phyloP scores from a whole-genome alignment of 495 filamentous ascomycete species.

The Cryomyces minteri region DNA sequence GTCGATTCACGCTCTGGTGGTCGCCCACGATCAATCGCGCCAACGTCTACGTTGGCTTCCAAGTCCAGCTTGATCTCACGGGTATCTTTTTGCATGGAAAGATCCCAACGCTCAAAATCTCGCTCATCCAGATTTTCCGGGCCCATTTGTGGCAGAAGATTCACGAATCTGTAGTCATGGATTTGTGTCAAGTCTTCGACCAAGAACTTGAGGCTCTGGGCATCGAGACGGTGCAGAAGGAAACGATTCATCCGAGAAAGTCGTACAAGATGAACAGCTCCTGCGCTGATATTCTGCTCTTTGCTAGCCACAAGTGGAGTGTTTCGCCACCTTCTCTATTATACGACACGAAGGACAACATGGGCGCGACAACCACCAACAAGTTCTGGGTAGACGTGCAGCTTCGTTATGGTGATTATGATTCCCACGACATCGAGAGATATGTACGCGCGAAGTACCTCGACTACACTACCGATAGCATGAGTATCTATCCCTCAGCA shows the following conservation, averaged over 20 bases:
- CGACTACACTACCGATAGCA: slow-evolving; percentile 97
- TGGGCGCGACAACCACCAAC: slow-evolving; percentile 88
- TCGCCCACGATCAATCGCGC: slow-evolving; percentile 52
- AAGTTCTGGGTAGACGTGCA: slow-evolving; percentile 99
- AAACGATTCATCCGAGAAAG: slow-evolving; percentile 98
- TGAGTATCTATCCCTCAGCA: slow-evolving; percentile 97
- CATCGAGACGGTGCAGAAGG: slow-evolving; percentile 97
- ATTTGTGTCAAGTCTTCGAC: slow-evolving; percentile 98
- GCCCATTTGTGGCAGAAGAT: slow-evolving; percentile 99
- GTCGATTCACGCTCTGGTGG: slow-evolving; percentile 99
- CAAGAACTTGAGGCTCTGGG: slow-evolving; percentile 92
- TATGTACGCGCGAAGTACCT: slow-evolving; percentile 97
- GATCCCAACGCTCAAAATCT: slow-evolving; percentile 97
- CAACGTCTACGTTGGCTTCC: slow-evolving; percentile 89
- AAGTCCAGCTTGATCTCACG: slow-evolving; percentile 94
- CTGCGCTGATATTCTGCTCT: slow-evolving; percentile 93
- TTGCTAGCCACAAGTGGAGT: slow-evolving; percentile 98
- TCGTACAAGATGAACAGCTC: slow-evolving; percentile 99
- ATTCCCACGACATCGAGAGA: slow-evolving; percentile 96
- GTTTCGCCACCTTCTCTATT: slow-evolving; percentile 83
- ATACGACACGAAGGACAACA: slow-evolving; percentile 92
- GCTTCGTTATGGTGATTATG: slow-evolving; percentile 95
- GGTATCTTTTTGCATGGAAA: slow-evolving; percentile 99
- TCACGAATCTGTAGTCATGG: slow-evolving; percentile 98
- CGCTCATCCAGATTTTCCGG: slow-evolving; percentile 97